These are phyloP conservation scores for Epicoccum nigrum DNA, from an alignment of 2,329 filamentous ascomycete genomes.

Conservation along the genomic window DNA sequence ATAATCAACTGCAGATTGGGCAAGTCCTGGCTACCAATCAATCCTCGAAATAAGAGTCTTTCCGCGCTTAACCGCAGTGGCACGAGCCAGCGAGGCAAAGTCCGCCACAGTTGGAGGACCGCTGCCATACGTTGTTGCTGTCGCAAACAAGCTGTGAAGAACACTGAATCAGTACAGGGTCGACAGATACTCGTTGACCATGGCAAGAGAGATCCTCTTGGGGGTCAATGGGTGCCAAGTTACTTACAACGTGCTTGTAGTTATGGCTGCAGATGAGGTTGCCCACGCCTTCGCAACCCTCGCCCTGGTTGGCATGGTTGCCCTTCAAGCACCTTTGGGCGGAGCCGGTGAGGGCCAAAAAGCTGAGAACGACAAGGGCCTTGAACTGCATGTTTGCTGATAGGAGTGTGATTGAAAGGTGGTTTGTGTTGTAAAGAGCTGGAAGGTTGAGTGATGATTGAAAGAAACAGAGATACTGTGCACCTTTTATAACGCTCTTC, in stretches of 20 bases:
- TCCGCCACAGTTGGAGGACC: background rate
- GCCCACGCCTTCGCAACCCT: background rate
- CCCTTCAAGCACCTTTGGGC: background rate
- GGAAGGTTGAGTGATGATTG: background rate
- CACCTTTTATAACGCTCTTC: background rate
- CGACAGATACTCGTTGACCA: too few species aligned
- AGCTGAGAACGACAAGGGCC: background rate
- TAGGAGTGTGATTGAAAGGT: background rate
- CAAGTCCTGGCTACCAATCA: too few species aligned
- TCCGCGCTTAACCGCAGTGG: background rate
- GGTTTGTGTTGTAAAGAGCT: background rate
- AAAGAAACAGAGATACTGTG: background rate
- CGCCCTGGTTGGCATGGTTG: background rate
- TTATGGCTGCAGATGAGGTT: background rate
- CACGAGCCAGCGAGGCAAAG: background rate
- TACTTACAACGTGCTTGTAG: background rate
- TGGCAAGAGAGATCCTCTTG: too few species aligned
- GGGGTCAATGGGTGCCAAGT: background rate
- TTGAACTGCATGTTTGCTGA: background rate
- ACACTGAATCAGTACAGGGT: too few species aligned
- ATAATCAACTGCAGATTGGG: too few species aligned
- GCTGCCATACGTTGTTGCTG: background rate
- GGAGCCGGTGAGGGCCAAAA: background rate
- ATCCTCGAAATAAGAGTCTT: too few species aligned
- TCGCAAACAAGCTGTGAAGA: background rate